These are phyloP conservation scores for Clitopilus passeckerianus DNA, from an alignment of 768 basidiomycete genomes.

Conservation along the genomic window DNA sequence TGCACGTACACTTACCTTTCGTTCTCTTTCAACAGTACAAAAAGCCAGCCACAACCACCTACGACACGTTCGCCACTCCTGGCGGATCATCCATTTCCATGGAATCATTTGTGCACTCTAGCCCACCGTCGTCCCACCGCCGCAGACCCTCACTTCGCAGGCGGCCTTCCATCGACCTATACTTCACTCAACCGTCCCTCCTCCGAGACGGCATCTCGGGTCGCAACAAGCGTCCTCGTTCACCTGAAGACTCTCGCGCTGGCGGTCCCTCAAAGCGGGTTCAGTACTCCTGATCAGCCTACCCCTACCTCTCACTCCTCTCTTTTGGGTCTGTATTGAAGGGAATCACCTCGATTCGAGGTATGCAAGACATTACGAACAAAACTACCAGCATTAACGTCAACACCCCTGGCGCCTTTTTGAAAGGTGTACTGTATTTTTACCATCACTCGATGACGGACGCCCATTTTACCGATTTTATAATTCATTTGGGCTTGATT, in stretches of 20 bases:
- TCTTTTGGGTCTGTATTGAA: not conserved
- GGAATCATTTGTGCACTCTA: conserved; percentile 67
- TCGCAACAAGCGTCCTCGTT: conserved; percentile 17
- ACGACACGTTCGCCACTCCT: conserved; percentile 20
- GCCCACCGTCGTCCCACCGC: conserved; percentile 53
- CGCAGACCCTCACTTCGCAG: conserved; percentile 8
- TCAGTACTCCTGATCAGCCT: conserved; percentile 1
- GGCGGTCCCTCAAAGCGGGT: conserved; percentile 14
- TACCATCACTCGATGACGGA: not conserved
- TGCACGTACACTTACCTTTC: conserved; percentile 9
- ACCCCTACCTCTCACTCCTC: not conserved
- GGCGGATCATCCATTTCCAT: conserved; percentile 46
- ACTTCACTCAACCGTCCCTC: conserved; percentile 30
- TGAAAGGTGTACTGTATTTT: not conserved
- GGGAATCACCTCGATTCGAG: not conserved
- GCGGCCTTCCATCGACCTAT: conserved; percentile 40
- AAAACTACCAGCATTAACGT: not conserved
- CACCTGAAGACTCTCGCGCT: conserved; percentile 13
- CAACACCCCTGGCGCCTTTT: not conserved
- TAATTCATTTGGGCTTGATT: not conserved
- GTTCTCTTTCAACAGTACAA: conserved; percentile 44
- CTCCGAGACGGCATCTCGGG: conserved; percentile 14
- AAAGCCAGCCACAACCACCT: conserved; percentile 32
- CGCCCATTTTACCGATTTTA: not conserved
- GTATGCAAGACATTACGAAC: not conserved